Evolutionary conservation across 2,329 filamentous ascomycete genomes (phyloP).

Genomic region (Aspergillus sp.): DNA sequence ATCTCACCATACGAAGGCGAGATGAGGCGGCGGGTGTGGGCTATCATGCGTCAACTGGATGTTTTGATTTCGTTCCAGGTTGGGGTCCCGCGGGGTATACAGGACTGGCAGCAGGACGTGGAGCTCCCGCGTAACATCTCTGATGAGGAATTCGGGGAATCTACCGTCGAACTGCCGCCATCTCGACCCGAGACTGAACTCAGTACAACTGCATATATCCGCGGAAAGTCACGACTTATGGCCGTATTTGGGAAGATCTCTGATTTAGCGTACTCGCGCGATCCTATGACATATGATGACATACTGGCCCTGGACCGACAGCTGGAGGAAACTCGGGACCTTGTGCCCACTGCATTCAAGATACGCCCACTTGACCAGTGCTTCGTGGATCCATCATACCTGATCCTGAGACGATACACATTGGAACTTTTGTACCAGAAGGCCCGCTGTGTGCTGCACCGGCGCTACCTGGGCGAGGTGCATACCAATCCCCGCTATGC

Average conservation of each 20-base stretch:
- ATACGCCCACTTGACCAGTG: slow-evolving; percentile 36
- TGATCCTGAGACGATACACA: slow-evolving; percentile 56
- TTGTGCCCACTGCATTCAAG: slow-evolving; percentile 24
- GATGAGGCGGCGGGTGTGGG: slow-evolving; percentile 50
- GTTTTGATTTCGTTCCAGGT: slow-evolving; percentile 64
- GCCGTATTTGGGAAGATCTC: slow-evolving; percentile 39
- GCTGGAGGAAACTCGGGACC: slow-evolving; percentile 34
- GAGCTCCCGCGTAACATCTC: slow-evolving; percentile 59
- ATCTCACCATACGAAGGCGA: slow-evolving; percentile 60
- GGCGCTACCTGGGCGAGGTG: slow-evolving; percentile 50
- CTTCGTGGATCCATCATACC: slow-evolving; percentile 51
- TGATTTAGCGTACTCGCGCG: slow-evolving; percentile 39
- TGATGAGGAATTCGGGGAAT: slow-evolving; percentile 62
- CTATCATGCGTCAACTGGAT: slow-evolving; percentile 56
- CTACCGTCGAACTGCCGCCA: slow-evolving; percentile 53
- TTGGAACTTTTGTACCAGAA: slow-evolving; percentile 56
- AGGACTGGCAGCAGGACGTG: slow-evolving; percentile 62
- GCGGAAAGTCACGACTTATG: slow-evolving; percentile 40
- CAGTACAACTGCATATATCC: slow-evolving; percentile 47
- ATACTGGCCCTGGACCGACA: slow-evolving; percentile 38
- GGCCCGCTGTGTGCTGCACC: slow-evolving; percentile 55
- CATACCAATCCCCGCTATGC: slow-evolving; percentile 39
- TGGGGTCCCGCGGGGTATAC: slow-evolving; percentile 63
- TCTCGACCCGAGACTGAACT: slow-evolving; percentile 55
- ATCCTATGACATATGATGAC: slow-evolving; percentile 38